These are phyloP conservation scores for Solanum appendiculatum DNA, from an alignment of 257 asterid genomes.

Conservation along the genomic window DNA sequence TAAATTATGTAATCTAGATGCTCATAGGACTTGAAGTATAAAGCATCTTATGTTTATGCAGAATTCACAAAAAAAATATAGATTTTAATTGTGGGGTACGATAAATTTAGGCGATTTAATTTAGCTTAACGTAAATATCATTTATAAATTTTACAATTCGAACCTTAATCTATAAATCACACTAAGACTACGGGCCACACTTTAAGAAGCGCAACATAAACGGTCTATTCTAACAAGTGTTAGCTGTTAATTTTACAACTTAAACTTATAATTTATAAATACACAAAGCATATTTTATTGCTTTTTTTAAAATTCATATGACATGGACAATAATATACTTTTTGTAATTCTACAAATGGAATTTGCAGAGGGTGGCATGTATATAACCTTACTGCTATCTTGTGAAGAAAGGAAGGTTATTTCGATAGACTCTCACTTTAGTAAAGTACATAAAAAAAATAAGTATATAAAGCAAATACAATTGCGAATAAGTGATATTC, in stretches of 20 bases:
- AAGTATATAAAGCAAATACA: not conserved
- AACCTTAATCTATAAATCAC: not conserved
- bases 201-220: not conserved
- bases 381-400: not conserved
- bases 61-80: no score
- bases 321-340: not conserved
- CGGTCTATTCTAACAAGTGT: not conserved
- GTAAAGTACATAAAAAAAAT: not conserved
- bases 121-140: not conserved
- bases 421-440: not conserved
- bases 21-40: not conserved
- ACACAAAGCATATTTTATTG: not conserved
- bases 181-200: not conserved
- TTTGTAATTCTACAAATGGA: not conserved
- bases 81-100: not conserved
- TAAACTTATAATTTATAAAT: no score
- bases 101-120: not conserved
- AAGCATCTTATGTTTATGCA: not conserved
- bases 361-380: accelerated
- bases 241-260: not conserved
- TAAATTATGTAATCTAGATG: not conserved
- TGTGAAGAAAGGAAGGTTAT: not conserved
- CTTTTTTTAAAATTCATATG: not conserved
- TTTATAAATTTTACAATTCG: no score
- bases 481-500: not conserved